These are phyloP conservation scores for Solanum stenotomum DNA, from an alignment of 257 asterid species.

Conservation along the genomic window DNA sequence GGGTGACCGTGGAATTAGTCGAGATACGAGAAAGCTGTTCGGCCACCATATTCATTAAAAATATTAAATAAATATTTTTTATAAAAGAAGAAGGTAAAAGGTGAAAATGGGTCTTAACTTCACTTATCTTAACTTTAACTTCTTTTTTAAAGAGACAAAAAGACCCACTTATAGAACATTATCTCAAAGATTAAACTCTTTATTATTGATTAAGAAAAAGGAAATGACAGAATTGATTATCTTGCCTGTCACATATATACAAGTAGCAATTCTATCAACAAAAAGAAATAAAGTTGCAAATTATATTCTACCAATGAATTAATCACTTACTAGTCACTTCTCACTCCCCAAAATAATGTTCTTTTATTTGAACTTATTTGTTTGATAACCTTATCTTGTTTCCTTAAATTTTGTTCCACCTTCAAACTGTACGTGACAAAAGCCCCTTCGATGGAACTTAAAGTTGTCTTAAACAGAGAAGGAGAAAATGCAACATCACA, in stretches of 20 bases:
- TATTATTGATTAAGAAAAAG: not conserved
- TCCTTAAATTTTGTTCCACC: not conserved
- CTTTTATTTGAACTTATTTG: not conserved
- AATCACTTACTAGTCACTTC: not conserved
- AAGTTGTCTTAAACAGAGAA: not conserved
- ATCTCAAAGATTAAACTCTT: not conserved
- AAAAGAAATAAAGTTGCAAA: not conserved
- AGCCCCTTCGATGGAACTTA: not conserved
- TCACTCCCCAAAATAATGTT: not conserved
- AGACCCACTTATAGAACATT: not conserved
- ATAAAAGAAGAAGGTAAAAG: not conserved
- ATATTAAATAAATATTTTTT: no score
- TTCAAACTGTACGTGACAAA: not conserved
- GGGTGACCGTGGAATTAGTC: no score
- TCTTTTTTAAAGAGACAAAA: not conserved
- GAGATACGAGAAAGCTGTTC: not conserved
- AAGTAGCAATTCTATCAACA: not conserved
- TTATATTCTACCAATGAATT: not conserved
- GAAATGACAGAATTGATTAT: not conserved
- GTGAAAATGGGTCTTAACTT: not conserved
- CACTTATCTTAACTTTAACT: not conserved
- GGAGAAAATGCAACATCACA: not conserved
- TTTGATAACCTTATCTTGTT: not conserved
- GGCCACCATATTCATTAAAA: no score
- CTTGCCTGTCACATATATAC: not conserved